phyloP scores from a whole-genome alignment of 192 early-diverging fungal genomes.

The Chytriomyces sp. region DNA sequence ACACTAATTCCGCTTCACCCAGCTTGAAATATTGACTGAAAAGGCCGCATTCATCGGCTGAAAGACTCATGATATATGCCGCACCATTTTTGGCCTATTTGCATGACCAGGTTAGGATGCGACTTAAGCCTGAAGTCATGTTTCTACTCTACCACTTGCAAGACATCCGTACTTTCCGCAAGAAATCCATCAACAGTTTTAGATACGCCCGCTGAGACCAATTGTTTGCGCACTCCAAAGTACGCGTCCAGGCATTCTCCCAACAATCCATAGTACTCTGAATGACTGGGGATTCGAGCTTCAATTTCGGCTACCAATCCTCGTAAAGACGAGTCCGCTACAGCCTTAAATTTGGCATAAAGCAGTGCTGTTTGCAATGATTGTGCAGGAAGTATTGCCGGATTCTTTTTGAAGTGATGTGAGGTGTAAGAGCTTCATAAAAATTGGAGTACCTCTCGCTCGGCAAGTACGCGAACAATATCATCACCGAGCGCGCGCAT shows the following conservation, averaged over 20 bases:
- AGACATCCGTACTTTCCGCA: conserved; percentile 68
- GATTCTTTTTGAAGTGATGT: neutral
- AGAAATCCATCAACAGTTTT: conserved; percentile 52
- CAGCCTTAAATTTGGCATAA: conserved; percentile 80
- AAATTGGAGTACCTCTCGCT: conserved; percentile 8
- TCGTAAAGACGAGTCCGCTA: conserved; percentile 59
- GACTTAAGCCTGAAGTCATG: conserved; percentile 39
- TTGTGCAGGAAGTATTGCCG: neutral
- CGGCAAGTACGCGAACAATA: conserved; percentile 10
- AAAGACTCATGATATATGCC: conserved; percentile 83
- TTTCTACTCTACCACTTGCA: conserved; percentile 22
- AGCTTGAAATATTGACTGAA: conserved; percentile 79
- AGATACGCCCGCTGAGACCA: neutral
- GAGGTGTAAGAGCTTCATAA: neutral
- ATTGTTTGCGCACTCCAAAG: conserved; percentile 67
- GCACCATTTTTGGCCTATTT: conserved; percentile 71
- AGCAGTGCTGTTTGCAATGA: conserved; percentile 54
- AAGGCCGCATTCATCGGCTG: conserved; percentile 78
- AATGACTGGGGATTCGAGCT: conserved; percentile 62
- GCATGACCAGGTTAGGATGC: neutral
- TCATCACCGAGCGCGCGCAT: conserved; percentile 51
- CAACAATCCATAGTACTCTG: conserved; percentile 73
- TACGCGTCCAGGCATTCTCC: conserved; percentile 77
- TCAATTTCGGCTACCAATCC: conserved; percentile 78
- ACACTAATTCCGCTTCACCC: conserved; percentile 76